Evolutionary conservation across 1,284 basidiomycete genomes (phyloP), one percentile per base, ranked within the genome.

Genomic region (Tilletia caries): DNA sequence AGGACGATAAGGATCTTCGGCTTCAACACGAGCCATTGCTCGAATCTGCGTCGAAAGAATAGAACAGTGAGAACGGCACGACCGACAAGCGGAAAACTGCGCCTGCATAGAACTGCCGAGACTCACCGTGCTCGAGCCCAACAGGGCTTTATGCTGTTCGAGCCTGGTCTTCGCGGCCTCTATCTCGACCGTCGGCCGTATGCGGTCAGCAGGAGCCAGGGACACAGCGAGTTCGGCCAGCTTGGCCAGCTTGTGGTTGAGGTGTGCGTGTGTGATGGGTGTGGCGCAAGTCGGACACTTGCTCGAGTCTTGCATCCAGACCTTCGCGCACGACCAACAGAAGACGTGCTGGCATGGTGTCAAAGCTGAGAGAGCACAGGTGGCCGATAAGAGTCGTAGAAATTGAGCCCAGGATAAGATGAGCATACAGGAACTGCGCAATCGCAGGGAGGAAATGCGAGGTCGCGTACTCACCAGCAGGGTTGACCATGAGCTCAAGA

Each of bases 181-280:
- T 12, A 34, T 62, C 33, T 62, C 58, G 15, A 34, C 58, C 20
- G 27, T 29, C 13, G 58, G 58, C 32, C 58, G 58, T 6, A 62
- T 13, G 15, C 58, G 27, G n/a, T 62, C 58, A 29, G 58, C 58
- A 33, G 58, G 33, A 18, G 33, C 33, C 29, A 37, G 13, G 15
- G 29, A 12, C 3, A 18, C n/a, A 0, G 58, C 58, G 20, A 62
- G 29, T n/a, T 62, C 58, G 58, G 32, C 29, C 32, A 62, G 18
- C 58, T 62, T 62, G 58, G 15, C 58, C 8, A 62, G 58, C 58
- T 62, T 62, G 58, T 62, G 32, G 32, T 62, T 62, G 58, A 62
- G 58, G 32, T 62, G 58, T 20, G 58, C 58, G 32, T 62, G 32
- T 2, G 58, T 62, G 58, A 62, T 23, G 32, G 58, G 32, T 13